Evolutionary conservation across 352 stramenopile species (phyloP).

Genomic region (Albugo laibachii): DNA sequence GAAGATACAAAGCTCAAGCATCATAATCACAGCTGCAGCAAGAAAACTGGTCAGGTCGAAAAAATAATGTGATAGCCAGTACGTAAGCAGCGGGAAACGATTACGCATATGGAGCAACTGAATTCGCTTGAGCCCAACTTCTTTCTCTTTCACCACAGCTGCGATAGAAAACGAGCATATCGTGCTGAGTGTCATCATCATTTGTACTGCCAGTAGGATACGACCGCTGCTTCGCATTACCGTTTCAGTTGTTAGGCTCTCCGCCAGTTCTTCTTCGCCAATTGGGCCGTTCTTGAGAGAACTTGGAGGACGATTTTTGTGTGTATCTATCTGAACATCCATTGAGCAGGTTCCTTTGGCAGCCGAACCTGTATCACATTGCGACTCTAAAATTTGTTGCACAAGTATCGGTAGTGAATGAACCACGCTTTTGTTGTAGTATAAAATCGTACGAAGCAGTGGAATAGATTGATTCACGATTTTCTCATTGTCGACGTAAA

Average conservation of each 20-base stretch:
- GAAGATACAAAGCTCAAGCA: conserved; percentile 15
- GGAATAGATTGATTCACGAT: too few relatives aligned
- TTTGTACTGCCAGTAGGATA: conserved; percentile 84
- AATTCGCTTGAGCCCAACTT: conserved; percentile 42
- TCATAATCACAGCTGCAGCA: conserved; percentile 11
- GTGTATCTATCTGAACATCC: too few relatives aligned
- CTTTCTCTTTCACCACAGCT: conserved; percentile 43
- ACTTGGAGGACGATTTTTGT: conserved; percentile 25
- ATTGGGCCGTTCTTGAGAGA: conserved; percentile 46
- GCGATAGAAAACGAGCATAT: conserved; percentile 46
- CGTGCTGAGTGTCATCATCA: conserved; percentile 36
- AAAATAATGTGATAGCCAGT: conserved; percentile 46
- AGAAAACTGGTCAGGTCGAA: conserved; percentile 35
- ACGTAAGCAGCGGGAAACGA: conserved; percentile 20
- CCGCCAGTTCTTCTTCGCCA: conserved; percentile 16
- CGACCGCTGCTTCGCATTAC: conserved; percentile 77
- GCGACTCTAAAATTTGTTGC: too few relatives aligned
- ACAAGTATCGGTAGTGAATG: too few relatives aligned
- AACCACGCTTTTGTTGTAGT: too few relatives aligned
- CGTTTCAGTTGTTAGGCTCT: conserved; percentile 69
- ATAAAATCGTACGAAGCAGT: too few relatives aligned
- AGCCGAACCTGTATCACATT: too few relatives aligned
- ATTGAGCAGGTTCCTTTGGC: too few relatives aligned
- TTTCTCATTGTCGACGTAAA: too few relatives aligned
- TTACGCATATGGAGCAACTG: conserved; percentile 51